Evolutionary conservation across 148 eudicot genomes (phyloP).

Genomic region (Limonium bicolor): DNA sequence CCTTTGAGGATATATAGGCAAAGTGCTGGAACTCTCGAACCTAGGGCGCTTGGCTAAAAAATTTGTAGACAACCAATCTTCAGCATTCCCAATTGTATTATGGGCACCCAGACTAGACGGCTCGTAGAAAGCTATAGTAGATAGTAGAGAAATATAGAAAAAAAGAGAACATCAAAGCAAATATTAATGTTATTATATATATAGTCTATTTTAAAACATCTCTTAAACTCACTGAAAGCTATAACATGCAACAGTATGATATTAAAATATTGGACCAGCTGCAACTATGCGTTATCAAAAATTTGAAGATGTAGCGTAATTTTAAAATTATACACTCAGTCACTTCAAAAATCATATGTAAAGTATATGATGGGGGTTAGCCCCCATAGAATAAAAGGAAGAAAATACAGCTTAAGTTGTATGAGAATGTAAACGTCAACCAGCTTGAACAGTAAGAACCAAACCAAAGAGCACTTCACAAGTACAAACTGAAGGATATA

Average conservation of each 20-base stretch:
- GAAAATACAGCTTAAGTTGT: too few species aligned
- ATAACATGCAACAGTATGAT: neutral
- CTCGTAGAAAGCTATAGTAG: conserved; percentile 73
- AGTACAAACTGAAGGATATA: too few species aligned
- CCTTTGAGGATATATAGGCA: conserved; percentile 93
- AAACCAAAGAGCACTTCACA: too few species aligned
- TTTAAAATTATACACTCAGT: neutral
- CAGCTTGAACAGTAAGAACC: neutral
- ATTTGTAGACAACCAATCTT: conserved; percentile 81
- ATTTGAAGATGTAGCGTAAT: neutral
- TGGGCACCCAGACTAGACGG: conserved; percentile 70
- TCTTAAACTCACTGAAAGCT: too few species aligned
- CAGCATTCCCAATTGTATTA: conserved; percentile 68
- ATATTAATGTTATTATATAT: conserved; percentile 31
- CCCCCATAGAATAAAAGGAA: too few species aligned
- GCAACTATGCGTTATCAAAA: neutral
- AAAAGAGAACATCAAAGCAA: conserved; percentile 17
- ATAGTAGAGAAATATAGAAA: conserved; percentile 44
- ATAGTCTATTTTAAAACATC: too few species aligned
- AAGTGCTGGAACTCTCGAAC: conserved; percentile 72
- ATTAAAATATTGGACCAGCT: neutral
- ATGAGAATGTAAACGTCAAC: neutral
- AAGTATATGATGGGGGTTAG: too few species aligned
- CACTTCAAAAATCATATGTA: neutral
- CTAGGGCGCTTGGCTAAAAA: conserved; percentile 91